Evolutionary conservation across 2,329 filamentous ascomycete genomes (phyloP), one percentile per base, ranked within the genome.

Genomic region (Aureobasidium sp.): DNA sequence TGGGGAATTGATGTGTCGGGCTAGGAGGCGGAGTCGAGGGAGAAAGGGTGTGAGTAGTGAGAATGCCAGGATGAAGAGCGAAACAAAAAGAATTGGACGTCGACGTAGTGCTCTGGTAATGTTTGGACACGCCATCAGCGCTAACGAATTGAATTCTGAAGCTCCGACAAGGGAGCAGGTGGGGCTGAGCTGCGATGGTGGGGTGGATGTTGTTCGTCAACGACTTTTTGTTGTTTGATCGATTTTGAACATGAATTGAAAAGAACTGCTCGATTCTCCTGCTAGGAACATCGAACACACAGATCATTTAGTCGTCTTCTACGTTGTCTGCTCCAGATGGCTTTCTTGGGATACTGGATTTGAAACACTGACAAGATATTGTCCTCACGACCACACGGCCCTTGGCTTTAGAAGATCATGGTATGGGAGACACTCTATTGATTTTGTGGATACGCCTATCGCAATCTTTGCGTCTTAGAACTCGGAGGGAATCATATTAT

Each of bases 31-130:
- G 62, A 80, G 72, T 66, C 74, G 77, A 66, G 72, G 72, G 47
- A 77, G 67, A 63, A 78, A 65, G 62, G 75, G 70, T 56, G 75
- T 68, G 62, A 78, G 66, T 19, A 77, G 68, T 66, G 69, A 72
- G 66, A 75, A 66, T 57, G 76, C 76, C 73, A 80, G 75, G 66
- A 77, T 74, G 66, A 71, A 45, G 61, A 70, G 49, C 29, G 68
- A 70, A 31, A 70, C 14, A n/a, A 64, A 39, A 27, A 62, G 24
- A 40, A 62, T 60, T 19, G 31, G 37, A 44, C 40, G 57, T 60
- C 57, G 54, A 37, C 42, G 54, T 48, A 58, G 39, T 48, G 17
- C 22, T 39, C 14, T 53, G 29, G 29, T 24, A 42, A 42, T 29
- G 22, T 54, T 57, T 44, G 53, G 53, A 29, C 40, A 57, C 53